A percentile compares a stretch with the other conserved stretches of the same genome.
phyloP scores from a whole-genome alignment of 2,329 filamentous ascomycete genomes.

The Cercospora janseana region DNA sequence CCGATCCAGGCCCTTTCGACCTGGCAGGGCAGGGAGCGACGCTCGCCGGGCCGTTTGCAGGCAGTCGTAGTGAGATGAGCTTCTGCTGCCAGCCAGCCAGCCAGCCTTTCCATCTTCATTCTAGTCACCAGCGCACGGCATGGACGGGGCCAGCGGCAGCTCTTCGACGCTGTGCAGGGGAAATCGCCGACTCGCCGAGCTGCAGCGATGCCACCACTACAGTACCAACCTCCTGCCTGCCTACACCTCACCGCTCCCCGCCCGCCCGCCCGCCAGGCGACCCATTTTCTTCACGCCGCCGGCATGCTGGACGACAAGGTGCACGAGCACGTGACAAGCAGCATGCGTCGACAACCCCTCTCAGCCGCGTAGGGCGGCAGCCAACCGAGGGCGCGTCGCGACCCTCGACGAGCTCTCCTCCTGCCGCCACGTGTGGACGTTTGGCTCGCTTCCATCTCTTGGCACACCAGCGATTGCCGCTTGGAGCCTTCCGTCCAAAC shows the following conservation, averaged over 20 bases:
- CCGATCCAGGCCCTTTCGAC: constrained; percentile 2
- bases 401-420: not conserved
- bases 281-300: not conserved
- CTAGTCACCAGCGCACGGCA: not conserved
- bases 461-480: not conserved
- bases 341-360: too few species aligned
- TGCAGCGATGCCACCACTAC: constrained; percentile 1
- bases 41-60: constrained; percentile 2
- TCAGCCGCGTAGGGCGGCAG: too few species aligned
- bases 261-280: not conserved
- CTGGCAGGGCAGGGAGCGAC: not conserved
- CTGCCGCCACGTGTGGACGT: not conserved
- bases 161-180: not conserved
- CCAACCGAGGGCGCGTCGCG: not conserved
- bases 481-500: not conserved
- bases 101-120: not conserved
- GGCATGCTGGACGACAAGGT: not conserved
- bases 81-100: too few species aligned
- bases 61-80: not conserved
- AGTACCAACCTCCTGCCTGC: too few species aligned
- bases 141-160: too few species aligned
- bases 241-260: too few species aligned
- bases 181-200: constrained; percentile 2
- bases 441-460: not conserved
- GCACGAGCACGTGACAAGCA: too few species aligned